A percentile compares a stretch with the other conserved stretches of the same genome.
phyloP scores from a whole-genome alignment of 164 flowering plant species.

The Aristolochia contorta region DNA sequence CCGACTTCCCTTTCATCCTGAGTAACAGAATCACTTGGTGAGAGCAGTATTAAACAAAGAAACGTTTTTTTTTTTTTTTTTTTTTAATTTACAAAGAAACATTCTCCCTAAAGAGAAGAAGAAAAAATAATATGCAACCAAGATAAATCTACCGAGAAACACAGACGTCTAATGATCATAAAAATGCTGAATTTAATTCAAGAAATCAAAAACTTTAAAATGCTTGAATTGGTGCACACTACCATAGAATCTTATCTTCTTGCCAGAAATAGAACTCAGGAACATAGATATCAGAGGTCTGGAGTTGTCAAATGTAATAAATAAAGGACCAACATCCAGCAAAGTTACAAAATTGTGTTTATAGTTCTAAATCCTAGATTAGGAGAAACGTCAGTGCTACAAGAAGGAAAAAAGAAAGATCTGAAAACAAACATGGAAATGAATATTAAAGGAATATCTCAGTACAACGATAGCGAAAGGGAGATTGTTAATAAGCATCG shows the following conservation, averaged over 20 bases:
- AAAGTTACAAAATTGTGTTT: not conserved
- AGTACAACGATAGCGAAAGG: too few species aligned
- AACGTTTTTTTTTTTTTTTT: too few species aligned
- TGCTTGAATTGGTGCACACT: not conserved
- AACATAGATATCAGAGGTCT: not conserved
- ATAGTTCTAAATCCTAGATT: not conserved
- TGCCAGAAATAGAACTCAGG: not conserved
- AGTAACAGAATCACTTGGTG: slow-evolving; percentile 5
- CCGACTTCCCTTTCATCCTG: slow-evolving; percentile 56
- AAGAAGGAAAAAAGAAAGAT: not conserved
- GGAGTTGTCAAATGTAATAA: not conserved
- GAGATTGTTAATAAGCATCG: too few species aligned
- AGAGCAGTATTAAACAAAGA: slow-evolving; percentile 1
- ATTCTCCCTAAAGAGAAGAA: not conserved
- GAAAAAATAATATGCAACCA: not conserved
- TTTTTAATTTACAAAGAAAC: too few species aligned
- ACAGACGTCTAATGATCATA: not conserved
- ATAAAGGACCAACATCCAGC: not conserved
- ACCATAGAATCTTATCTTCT: not conserved
- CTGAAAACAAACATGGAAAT: too few species aligned
- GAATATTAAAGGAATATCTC: too few species aligned
- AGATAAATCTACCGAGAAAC: not conserved
- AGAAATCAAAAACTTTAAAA: not conserved
- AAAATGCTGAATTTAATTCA: not conserved
- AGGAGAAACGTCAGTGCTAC: not conserved